Conservation (phyloP, 2,329 filamentous ascomycete genomes). For the Botrytis fragariae region DNA sequence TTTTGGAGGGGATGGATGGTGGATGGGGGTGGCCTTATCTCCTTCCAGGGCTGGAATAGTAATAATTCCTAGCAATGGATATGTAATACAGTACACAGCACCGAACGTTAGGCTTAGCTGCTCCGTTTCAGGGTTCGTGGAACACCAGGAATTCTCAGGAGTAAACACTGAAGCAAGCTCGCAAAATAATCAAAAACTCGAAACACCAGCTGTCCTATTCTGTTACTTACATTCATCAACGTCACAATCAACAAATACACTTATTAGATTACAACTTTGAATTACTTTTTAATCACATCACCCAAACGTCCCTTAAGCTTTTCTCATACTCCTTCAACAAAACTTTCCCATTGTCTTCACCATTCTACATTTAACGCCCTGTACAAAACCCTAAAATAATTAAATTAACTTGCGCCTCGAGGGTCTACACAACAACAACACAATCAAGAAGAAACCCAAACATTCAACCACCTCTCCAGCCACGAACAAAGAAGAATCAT, state of each 20-base stretch:
- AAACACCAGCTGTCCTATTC: constrained; percentile 11
- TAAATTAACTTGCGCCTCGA: neutral
- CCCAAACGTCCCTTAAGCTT: neutral
- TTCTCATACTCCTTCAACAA: neutral
- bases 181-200: neutral
- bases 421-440: neutral
- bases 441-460: neutral
- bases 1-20: neutral
- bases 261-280: neutral
- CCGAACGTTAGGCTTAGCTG: neutral
- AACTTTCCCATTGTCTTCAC: neutral
- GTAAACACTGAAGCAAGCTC: neutral
- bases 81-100: too few relatives aligned
- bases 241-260: neutral
- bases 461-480: neutral
- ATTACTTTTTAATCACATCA: neutral
- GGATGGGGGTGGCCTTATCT: neutral
- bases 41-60: neutral
- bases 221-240: neutral
- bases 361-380: neutral
- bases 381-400: neutral
- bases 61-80: too few relatives aligned
- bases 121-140: neutral
- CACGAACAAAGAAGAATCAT: neutral
- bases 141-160: neutral